Base-by-base conservation (phyloP, 257 asterid species). In the Solanum lignicaule region DNA sequence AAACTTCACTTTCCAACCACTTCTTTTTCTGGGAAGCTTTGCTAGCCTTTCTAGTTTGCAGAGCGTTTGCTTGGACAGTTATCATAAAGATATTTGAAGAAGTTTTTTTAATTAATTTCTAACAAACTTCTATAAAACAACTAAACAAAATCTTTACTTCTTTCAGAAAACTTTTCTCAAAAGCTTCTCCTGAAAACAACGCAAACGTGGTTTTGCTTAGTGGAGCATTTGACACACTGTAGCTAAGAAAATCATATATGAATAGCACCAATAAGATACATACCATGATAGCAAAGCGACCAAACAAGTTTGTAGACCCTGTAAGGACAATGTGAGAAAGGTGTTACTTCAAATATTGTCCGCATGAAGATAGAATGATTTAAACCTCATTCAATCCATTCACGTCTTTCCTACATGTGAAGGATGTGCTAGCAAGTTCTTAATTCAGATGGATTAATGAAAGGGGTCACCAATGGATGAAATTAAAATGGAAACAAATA, bases 281-380 rank as follows among this genome's bases (percentile, higher is more conserved):
- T 95, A 97, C 99, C 99, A 95, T 86, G 98, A 95, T 86, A 97
- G 90, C 38, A 97, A 91, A 81, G 98, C 95, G 86, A 97, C 98
- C 87, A 97, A 92, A 93, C 99, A 97, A 85, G 98, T 95, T 90
- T 93, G 99, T 90, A 97, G 81, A 87, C 99, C 99, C 99, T 97
- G 95, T 43, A 91, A 68, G 82, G 20, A 87, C 84, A 90, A 88
- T 39, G 89, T 81, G 71, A 73, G 81, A 87, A 84, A 74, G 78
- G 38, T 86, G 87, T 91, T 88, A 83, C 33, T 43, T 87, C 66
- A 90, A 88, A 46, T 62, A 73, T 7, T 6, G 32, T 52, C 73
- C 83, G 29, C 48, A 84, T 48, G 41, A 31, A 82, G 69, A 18
- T 29, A 16, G 41, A 82, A 29, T 46, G 69, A 48, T 48, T 60